These are phyloP conservation scores for Fusarium foetens DNA, from an alignment of 2,329 filamentous ascomycete species.

Conservation along the genomic window DNA sequence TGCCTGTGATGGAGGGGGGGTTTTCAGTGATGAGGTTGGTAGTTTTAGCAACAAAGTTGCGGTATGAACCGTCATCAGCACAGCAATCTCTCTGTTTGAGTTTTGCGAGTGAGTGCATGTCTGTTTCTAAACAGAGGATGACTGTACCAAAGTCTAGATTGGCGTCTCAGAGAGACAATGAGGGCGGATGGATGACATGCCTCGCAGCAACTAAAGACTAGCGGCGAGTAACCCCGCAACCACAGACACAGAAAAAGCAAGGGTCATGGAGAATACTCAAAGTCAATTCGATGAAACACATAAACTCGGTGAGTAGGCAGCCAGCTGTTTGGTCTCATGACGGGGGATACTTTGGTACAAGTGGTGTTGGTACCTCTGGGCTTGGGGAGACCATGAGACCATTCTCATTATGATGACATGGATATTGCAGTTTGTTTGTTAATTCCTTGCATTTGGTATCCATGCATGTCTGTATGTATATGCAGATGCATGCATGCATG, in stretches of 20 bases:
- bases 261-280: constrained; percentile 27
- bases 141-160: constrained; percentile 18
- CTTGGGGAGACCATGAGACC: constrained; percentile 21
- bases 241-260: constrained; percentile 10
- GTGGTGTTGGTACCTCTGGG: constrained; percentile 28
- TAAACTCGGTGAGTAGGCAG: constrained; percentile 35
- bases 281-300: constrained; percentile 27
- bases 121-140: constrained; percentile 4
- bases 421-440: constrained; percentile 20
- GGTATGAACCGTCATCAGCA: constrained; percentile 29
- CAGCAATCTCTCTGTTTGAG: not conserved
- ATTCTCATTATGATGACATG: constrained; percentile 29
- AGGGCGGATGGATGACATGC: constrained; percentile 28
- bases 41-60: constrained; percentile 20
- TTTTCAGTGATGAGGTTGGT: not conserved
- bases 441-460: constrained; percentile 20
- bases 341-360: constrained; percentile 19
- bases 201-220: constrained; percentile 29
- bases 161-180: constrained; percentile 30
- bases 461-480: not conserved
- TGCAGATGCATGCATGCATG: constrained; percentile 11
- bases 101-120: not conserved
- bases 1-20: constrained; percentile 27
- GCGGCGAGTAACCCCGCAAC: constrained; percentile 42
- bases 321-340: constrained; percentile 23